Evolutionary conservation across 1,139 yeast species (phyloP).

Genomic region (Candida freyschussii): DNA sequence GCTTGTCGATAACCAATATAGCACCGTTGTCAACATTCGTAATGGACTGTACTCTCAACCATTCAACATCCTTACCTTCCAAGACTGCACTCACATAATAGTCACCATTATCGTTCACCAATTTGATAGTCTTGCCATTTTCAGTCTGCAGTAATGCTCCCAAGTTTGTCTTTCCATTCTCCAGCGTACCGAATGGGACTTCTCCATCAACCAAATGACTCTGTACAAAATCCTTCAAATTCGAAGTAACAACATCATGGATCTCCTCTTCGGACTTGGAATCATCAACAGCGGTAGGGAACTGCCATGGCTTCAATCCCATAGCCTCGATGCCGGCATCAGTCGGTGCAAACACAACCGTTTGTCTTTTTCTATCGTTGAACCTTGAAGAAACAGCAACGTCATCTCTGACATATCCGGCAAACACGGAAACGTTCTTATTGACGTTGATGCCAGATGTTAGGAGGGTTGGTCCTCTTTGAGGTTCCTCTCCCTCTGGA

Average conservation of each 20-base stretch:
- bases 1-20: conserved; percentile 44
- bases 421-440: conserved; percentile 43
- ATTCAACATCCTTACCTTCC: conserved; percentile 32
- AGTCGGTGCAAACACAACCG: conserved; percentile 58
- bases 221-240: conserved; percentile 47
- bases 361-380: conserved; percentile 33
- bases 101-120: conserved; percentile 39
- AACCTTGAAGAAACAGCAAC: conserved; percentile 39
- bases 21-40: conserved; percentile 56
- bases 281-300: conserved; percentile 43
- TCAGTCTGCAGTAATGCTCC: conserved; percentile 33
- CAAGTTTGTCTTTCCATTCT: conserved; percentile 11
- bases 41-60: conserved; percentile 37
- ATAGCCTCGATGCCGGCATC: conserved; percentile 45
- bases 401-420: conserved; percentile 53
- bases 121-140: conserved; percentile 39
- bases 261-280: conserved; percentile 34
- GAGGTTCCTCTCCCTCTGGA: conserved; percentile 25
- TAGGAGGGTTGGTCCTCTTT: conserved; percentile 27
- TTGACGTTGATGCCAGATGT: conserved; percentile 39
- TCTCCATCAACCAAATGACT: conserved; percentile 44
- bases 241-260: conserved; percentile 40
- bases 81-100: conserved; percentile 37
- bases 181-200: conserved; percentile 24
- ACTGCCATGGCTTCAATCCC: conserved; percentile 63